A percentile compares a stretch with the other conserved stretches of the same genome.
phyloP scores from a whole-genome alignment of 2,329 filamentous ascomycete genomes.

The Penicillium sp. region DNA sequence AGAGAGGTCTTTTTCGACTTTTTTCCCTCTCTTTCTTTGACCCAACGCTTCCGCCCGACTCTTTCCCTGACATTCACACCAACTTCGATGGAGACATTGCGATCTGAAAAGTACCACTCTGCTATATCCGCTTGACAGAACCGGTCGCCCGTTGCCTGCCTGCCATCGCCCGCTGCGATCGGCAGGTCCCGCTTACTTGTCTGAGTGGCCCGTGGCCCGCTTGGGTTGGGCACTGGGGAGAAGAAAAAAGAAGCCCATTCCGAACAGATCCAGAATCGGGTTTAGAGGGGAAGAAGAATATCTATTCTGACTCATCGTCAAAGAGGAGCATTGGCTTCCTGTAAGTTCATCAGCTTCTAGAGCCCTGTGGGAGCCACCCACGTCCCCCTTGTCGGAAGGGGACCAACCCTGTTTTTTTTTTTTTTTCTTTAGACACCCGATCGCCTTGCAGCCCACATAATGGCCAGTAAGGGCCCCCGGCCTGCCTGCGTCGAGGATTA shows the following conservation, averaged over 20 bases:
- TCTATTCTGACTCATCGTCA: conserved; percentile 14
- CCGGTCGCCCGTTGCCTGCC: conserved; percentile 20
- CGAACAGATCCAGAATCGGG: conserved; percentile 3
- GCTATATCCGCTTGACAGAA: conserved; percentile 32
- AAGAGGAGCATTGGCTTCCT: conserved; percentile 20
- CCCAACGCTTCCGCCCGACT: conserved; percentile 18
- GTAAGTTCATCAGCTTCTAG: conserved; percentile 18
- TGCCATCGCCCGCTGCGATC: conserved; percentile 31
- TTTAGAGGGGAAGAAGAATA: conserved; percentile 15
- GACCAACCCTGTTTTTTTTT: conserved; percentile 23
- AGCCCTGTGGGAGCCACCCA: conserved; percentile 18
- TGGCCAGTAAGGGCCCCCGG: conserved; percentile 40
- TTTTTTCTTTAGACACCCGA: conserved; percentile 25
- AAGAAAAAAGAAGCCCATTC: conserved; percentile 4
- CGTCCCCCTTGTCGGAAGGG: conserved; percentile 17
- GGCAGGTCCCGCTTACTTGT: conserved; percentile 26
- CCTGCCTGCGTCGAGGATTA: conserved; percentile 49
- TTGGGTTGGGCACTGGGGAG: conserved; percentile 18
- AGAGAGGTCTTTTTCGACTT: conserved; percentile 9
- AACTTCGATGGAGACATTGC: conserved; percentile 37
- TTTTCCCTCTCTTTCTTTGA: conserved; percentile 9
- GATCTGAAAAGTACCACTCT: conserved; percentile 27
- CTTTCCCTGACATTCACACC: conserved; percentile 18
- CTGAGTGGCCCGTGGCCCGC: conserved; percentile 17
- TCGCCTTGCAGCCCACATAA: conserved; percentile 27